These are phyloP conservation scores for Diplogelasinospora grovesii DNA, from an alignment of 495 filamentous ascomycete genomes.

Conservation along the genomic window DNA sequence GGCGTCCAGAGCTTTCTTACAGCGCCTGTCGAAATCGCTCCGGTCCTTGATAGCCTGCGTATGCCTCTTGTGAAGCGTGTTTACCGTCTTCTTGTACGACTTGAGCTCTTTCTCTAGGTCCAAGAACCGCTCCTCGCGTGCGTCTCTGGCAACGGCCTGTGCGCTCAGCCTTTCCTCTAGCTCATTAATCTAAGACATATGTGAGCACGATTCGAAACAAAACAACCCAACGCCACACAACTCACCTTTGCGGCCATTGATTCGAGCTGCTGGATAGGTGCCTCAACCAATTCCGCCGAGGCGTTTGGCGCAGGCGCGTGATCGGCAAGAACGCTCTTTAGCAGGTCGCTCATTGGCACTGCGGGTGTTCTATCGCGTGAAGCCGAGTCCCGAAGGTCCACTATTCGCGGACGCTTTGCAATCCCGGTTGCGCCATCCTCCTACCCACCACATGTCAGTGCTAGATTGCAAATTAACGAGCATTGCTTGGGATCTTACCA, in stretches of 20 bases:
- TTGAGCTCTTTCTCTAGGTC: conserved; percentile 25
- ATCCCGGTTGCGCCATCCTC: conserved; percentile 26
- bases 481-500: conserved; percentile 21
- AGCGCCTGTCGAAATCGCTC: conserved; percentile 27
- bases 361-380: conserved; percentile 3
- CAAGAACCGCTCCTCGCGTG: conserved; percentile 21
- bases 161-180: conserved; percentile 21
- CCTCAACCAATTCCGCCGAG: conserved; percentile 10
- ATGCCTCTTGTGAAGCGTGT: conserved; percentile 23
- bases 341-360: conserved; percentile 19
- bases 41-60: conserved; percentile 34
- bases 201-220: not conserved
- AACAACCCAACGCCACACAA: not conserved
- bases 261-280: conserved; percentile 33
- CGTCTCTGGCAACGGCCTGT: conserved; percentile 16
- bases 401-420: conserved; percentile 16
- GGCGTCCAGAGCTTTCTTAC: conserved; percentile 21
- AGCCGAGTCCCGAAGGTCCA: conserved; percentile 9
- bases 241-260: conserved; percentile 26
- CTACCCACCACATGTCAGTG: conserved; percentile 5
- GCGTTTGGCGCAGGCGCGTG: not conserved
- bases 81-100: conserved; percentile 20
- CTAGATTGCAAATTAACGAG: not conserved
- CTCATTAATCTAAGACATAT: conserved; percentile 29
- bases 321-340: conserved; percentile 16